Evolutionary conservation across 139 green algal species (phyloP).

Genomic region (Desmodesmus armatus): DNA sequence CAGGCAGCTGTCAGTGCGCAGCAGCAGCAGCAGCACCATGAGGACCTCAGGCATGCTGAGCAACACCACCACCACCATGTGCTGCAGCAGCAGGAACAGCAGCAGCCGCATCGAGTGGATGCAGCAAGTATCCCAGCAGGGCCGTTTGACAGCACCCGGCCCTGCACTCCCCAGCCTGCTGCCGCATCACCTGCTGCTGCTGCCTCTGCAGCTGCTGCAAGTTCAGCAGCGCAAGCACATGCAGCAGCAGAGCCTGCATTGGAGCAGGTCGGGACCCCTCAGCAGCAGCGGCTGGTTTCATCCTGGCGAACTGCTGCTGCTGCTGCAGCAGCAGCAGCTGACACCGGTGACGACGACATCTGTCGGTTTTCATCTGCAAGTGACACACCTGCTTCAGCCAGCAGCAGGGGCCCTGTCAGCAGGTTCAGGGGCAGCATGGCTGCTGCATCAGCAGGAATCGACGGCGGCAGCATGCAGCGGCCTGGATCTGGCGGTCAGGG

Average conservation of each 20-base stretch:
- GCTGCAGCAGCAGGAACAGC: not conserved
- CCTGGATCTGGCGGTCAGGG: too few relatives aligned
- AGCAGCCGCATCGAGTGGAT: not conserved
- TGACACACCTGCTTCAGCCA: slow-evolving; percentile 33
- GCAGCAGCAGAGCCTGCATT: too few relatives aligned
- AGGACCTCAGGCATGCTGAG: not conserved
- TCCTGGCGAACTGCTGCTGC: too few relatives aligned
- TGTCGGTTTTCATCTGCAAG: slow-evolving; percentile 44
- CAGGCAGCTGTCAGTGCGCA: not conserved
- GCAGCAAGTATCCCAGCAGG: not conserved
- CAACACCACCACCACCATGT: not conserved
- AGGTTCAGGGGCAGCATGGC: not conserved
- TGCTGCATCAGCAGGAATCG: not conserved
- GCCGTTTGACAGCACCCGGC: not conserved
- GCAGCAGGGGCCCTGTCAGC: not conserved
- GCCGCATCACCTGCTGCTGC: not conserved
- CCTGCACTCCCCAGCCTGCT: slow-evolving; percentile 9
- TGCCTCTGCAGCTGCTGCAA: too few relatives aligned
- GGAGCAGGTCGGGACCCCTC: too few relatives aligned
- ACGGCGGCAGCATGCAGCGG: slow-evolving; percentile 33
- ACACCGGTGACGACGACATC: slow-evolving; percentile 39
- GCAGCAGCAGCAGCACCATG: not conserved
- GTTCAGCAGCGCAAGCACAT: not conserved
- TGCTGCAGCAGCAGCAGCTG: not conserved
- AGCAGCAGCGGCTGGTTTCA: not conserved